A percentile compares a stretch with the other conserved stretches of the same genome.
These are phyloP conservation scores for Fulvia fulva DNA, from an alignment of 2,329 filamentous ascomycete genomes.

Conservation along the genomic window DNA sequence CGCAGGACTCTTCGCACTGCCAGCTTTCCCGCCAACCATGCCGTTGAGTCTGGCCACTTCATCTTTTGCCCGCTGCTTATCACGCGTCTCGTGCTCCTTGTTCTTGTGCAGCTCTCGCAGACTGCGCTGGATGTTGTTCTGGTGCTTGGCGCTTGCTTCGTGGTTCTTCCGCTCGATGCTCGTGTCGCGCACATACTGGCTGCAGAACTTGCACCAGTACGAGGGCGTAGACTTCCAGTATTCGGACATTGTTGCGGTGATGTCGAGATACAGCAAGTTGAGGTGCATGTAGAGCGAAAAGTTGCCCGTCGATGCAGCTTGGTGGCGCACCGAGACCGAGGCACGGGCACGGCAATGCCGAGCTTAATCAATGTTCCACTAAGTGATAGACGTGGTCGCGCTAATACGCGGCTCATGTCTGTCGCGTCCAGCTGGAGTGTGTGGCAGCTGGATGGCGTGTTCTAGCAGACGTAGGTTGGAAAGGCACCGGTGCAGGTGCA, in stretches of 20 bases:
- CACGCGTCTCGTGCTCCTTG: slow-evolving; percentile 74
- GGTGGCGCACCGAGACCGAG: no score
- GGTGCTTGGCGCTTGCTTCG: slow-evolving; percentile 34
- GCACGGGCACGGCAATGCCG: no score
- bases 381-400: no score
- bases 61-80: slow-evolving; percentile 72
- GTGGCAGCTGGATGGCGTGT: no score
- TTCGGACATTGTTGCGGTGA: slow-evolving; percentile 68
- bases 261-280: neutral
- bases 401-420: no score
- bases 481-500: no score
- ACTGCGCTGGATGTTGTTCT: slow-evolving; percentile 77
- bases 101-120: slow-evolving; percentile 82
- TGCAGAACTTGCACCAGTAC: slow-evolving; percentile 98
- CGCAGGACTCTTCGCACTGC: slow-evolving; percentile 25
- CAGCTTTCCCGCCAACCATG: slow-evolving; percentile 52
- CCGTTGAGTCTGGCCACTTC: slow-evolving; percentile 86
- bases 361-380: neutral
- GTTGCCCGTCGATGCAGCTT: neutral
- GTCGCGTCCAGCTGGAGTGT: no score
- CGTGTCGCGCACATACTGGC: slow-evolving; percentile 84
- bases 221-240: slow-evolving; percentile 98
- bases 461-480: no score
- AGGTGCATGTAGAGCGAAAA: neutral
- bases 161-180: slow-evolving; percentile 69